phyloP scores from a whole-genome alignment of 148 eudicot genomes.

The Suaeda aralocaspica region DNA sequence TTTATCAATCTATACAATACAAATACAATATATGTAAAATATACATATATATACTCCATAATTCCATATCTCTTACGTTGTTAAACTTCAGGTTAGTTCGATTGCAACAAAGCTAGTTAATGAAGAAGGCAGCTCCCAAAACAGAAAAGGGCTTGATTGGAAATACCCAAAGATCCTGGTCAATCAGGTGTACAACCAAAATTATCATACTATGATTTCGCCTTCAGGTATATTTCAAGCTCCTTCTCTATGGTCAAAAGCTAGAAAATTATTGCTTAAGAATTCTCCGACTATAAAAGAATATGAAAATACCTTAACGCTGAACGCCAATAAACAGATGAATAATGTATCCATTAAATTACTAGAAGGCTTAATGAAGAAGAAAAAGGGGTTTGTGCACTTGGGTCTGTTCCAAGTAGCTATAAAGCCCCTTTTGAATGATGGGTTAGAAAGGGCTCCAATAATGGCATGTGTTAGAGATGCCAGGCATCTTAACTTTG shows the following conservation, averaged over 20 bases:
- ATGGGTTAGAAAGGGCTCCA: constrained; percentile 1
- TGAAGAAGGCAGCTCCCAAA: not conserved
- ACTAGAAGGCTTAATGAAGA: not conserved
- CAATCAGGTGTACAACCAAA: not conserved
- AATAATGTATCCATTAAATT: not conserved
- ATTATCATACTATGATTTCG: not conserved
- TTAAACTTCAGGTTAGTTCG: constrained; percentile 10
- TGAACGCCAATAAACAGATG: not conserved
- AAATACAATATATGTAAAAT: no score
- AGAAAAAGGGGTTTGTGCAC: not conserved
- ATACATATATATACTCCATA: not conserved
- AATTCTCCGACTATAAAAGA: constrained; percentile 8
- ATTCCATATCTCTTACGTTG: not conserved
- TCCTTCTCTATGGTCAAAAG: not conserved
- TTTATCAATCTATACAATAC: no score
- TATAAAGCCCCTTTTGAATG: not conserved
- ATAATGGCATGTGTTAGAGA: constrained; percentile 1
- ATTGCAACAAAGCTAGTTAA: not conserved
- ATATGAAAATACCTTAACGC: not conserved
- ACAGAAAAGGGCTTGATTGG: not conserved
- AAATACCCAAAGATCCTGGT: constrained; percentile 14
- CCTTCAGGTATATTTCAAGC: not conserved
- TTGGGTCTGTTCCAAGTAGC: constrained; percentile 7
- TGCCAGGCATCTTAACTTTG: not conserved
- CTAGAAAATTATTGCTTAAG: no score